Base-by-base conservation (phyloP, 116 monocot species). In the Iris pallida region DNA sequence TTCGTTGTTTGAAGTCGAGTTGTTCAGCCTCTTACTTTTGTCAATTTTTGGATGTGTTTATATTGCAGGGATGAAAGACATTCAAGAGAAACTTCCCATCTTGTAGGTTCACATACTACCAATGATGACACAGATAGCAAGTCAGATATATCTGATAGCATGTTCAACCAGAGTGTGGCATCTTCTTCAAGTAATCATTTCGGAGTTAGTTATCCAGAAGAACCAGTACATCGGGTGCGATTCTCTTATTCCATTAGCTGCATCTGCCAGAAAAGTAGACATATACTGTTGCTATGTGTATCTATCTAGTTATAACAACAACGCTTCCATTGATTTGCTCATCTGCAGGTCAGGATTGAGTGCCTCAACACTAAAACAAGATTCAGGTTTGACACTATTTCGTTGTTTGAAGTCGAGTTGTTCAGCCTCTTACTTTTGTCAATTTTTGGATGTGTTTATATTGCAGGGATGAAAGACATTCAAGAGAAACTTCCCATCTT, bases 261-360 rank as follows among this genome's bases (percentile, higher is more conserved):
- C 6, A 43, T 55, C 8, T 8, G n/a, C 54, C 11, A 67, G 42
- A 53, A 42, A 53, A 41, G 30, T 30, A 30, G 30, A 30, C 30
- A 30, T 30, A 30, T 30, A 30, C 30, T 3, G 30, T 30, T 30
- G 30, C 30, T 30, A 30, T 1, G 30, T 30, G 30, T 30, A 30
- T 30, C 30, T 30, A 30, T 30, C 30, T 30, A 30, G 30, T 30
- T 30, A 13, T 51, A 13, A 51, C 7, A 51, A 9, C 4, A 51
- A 9, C 7, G 13, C 4, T 52, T 71, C 47, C 42, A 16, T 11
- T 48, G 16, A 77, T 67, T 47, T 61, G 77, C 16, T 81, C n/a
- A 68, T 79, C 45, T 87, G 75, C 93, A 97, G 97, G 60, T 97
- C 66, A 92, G 76, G 59, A 57, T 97, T 78, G 83, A 97, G 43